These are phyloP conservation scores for Pseudogymnoascus sp. DNA, from an alignment of 2,329 filamentous ascomycete species.

Conservation along the genomic window DNA sequence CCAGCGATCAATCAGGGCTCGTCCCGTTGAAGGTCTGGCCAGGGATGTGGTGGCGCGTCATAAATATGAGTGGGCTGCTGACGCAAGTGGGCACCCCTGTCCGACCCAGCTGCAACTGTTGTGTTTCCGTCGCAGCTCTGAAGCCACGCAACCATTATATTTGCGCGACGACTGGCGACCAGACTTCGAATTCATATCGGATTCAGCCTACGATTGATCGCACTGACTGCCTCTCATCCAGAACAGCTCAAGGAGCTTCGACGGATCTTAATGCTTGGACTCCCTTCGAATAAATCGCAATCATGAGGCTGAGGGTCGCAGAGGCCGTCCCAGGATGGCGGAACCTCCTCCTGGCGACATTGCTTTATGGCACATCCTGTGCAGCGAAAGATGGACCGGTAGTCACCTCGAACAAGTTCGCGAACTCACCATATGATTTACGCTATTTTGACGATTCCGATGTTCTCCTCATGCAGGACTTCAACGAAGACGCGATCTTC, in stretches of 20 bases:
- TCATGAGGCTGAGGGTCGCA: constrained; percentile 26
- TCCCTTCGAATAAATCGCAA: constrained; percentile 18
- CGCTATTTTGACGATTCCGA: constrained; percentile 91
- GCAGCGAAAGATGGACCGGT: constrained; percentile 42
- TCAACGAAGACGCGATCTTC: constrained; percentile 54
- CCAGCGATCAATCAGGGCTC: neutral
- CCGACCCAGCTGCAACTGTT: neutral
- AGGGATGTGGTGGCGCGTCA: neutral
- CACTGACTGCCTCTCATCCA: neutral
- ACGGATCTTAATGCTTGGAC: constrained; percentile 25
- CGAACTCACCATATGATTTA: constrained; percentile 57
- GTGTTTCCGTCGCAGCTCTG: constrained; percentile 3
- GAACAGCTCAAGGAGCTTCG: constrained; percentile 10
- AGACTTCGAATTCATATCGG: neutral
- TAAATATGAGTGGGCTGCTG: constrained; percentile 2
- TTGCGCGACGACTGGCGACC: neutral
- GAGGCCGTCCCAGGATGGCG: constrained; percentile 22
- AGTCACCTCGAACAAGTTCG: constrained; percentile 56
- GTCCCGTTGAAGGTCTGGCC: constrained; percentile 1
- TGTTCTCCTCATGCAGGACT: constrained; percentile 66
- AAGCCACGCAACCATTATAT: constrained; percentile 9
- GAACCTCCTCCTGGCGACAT: constrained; percentile 22
- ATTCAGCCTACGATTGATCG: neutral
- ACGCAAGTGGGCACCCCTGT: constrained; percentile 6
- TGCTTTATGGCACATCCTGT: constrained; percentile 20